Percentiles rank a stretch among this genome's conserved stretches.
phyloP scores from a whole-genome alignment of 257 asterid species.

The Ajuga chamaepitys region DNA sequence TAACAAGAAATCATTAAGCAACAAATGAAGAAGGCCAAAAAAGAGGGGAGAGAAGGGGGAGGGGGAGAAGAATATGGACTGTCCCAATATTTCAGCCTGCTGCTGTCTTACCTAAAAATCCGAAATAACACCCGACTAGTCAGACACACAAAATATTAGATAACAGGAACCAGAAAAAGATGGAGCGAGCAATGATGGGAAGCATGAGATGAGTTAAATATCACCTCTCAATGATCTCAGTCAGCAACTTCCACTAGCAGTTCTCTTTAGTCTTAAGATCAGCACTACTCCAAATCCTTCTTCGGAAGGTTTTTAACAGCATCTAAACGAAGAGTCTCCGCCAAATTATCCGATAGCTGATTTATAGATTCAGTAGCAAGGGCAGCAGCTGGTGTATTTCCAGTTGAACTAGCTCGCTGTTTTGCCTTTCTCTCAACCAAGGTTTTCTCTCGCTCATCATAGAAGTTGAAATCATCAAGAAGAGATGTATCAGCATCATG shows the following conservation, averaged over 20 bases:
- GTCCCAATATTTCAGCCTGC: constrained; percentile 22
- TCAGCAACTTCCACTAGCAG: constrained; percentile 27
- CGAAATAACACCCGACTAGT: constrained; percentile 36
- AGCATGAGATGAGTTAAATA: constrained; percentile 34
- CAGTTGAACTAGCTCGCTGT: constrained; percentile 44
- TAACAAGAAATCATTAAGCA: constrained; percentile 22
- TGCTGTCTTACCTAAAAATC: constrained; percentile 21
- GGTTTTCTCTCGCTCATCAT: constrained; percentile 83
- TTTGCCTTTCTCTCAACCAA: constrained; percentile 75
- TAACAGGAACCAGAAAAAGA: constrained; percentile 7
- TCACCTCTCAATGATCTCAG: constrained; percentile 47
- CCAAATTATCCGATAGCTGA: constrained; percentile 67
- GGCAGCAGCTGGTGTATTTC: constrained; percentile 33
- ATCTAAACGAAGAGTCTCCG: constrained; percentile 58
- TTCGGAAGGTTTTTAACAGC: constrained; percentile 44
- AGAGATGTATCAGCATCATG: constrained; percentile 86
- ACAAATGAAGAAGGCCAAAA: neutral
- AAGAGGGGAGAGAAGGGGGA: neutral
- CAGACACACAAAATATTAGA: constrained; percentile 23
- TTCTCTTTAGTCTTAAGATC: constrained; percentile 22
- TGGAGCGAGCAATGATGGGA: constrained; percentile 14
- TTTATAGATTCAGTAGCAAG: constrained; percentile 54
- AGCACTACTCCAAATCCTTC: constrained; percentile 38
- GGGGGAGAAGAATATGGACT: constrained; percentile 9
- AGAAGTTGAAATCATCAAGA: constrained; percentile 80